Base-by-base conservation (phyloP, 176 grass and related monocot genomes). In the Pontederia paniculata region DNA sequence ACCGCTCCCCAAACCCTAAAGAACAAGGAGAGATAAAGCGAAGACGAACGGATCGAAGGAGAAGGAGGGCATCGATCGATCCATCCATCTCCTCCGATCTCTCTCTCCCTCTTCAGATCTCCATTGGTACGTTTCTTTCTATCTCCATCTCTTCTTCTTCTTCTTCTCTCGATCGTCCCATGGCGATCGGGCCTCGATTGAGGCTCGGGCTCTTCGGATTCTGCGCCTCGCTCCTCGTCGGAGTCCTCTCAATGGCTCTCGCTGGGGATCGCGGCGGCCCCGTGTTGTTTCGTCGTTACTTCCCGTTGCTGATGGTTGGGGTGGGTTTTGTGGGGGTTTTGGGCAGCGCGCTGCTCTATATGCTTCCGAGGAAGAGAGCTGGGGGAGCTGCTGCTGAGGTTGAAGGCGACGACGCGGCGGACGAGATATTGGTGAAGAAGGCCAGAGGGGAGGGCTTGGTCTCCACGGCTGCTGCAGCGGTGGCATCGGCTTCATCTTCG, bases 311-410 rank as follows among this genome's bases (percentile, higher is more conserved):
- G 14, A 50, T 55, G 17, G 13, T 72, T 56, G 63, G 57, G 60
- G 80, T 83, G 88, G 77, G 61, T 72, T 80, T 64, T 70, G 77
- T 74, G 55, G 45, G 68, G 28, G 28, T 70, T 44, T 68, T 88
- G 57, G n/a, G 68, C 74, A 94, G 84, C 80, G 63, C 70, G 42
- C 61, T 81, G 46, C 77, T 74, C 68, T 76, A 79, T 71, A 94
- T 88, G 84, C 66, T 94, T 56, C 77, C 89, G 3, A 56, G 55
- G 63, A 94, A 81, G 77, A 81, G 80, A 67, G 19, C 74, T 21
- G 47, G 53, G 12, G 80, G 42, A 21, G 50, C 71, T 42, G 78
- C 78, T 17, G 70, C 25, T 16, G 16, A 71, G 21, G 70, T 46
- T 23, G 42, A 63, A 49, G 63, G 59, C 21, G 50, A 61, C 23